These are phyloP conservation scores for Plenodomus tracheiphilus DNA, from an alignment of 2,329 filamentous ascomycete species.

Conservation along the genomic window DNA sequence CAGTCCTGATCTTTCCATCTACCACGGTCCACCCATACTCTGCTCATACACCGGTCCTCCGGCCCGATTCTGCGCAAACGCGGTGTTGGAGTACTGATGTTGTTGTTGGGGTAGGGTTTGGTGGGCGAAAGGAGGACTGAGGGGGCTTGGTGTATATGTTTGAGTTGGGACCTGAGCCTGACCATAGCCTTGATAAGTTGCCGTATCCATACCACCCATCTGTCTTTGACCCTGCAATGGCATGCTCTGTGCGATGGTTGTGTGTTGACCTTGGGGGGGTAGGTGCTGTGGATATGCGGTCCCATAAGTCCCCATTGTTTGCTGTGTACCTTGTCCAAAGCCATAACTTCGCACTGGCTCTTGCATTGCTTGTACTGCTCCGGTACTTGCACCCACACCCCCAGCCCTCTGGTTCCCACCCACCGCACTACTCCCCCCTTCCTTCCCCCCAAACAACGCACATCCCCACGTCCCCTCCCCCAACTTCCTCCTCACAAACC, in stretches of 20 bases:
- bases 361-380: background rate
- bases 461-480: slow-evolving; percentile 27
- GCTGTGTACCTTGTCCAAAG: slow-evolving; percentile 6
- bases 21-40: slow-evolving; percentile 14
- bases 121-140: background rate
- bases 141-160: background rate
- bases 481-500: slow-evolving; percentile 29
- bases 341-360: slow-evolving; percentile 12
- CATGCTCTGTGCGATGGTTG: background rate
- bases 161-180: no score
- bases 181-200: background rate
- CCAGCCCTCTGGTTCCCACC: background rate
- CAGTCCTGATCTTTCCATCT: no score
- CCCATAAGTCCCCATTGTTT: slow-evolving; percentile 1
- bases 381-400: slow-evolving; percentile 1
- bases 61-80: no score
- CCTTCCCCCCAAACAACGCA: slow-evolving; percentile 6
- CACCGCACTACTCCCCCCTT: background rate
- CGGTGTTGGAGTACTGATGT: background rate
- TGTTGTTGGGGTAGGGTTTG: background rate
- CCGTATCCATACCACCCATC: background rate
- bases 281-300: no score
- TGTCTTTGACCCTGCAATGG: background rate
- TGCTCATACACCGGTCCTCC: slow-evolving; percentile 2
- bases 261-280: background rate